Percentiles rank a stretch among this genome's conserved stretches.
phyloP scores from a whole-genome alignment of 208 protist species.

The Trichomonas gallinae region DNA sequence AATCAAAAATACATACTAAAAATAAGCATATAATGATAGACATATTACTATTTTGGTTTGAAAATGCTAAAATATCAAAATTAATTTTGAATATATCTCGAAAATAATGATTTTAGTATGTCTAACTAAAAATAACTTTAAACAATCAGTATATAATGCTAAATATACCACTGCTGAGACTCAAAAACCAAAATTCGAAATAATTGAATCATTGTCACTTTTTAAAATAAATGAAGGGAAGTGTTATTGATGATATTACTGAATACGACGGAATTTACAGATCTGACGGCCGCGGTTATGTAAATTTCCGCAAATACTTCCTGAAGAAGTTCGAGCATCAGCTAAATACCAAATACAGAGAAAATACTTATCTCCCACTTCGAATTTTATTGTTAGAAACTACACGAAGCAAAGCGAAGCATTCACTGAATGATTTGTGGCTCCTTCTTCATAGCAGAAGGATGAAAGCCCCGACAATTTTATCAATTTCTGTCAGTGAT shows the following conservation, averaged over 20 bases:
- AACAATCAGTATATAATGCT: too few relatives aligned
- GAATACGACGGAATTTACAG: slow-evolving; percentile 6
- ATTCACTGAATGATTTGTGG: slow-evolving; percentile 7
- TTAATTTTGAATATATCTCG: too few relatives aligned
- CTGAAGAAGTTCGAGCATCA: background rate
- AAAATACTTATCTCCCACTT: slow-evolving; percentile 8
- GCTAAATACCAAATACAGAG: background rate
- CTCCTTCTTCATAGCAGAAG: background rate
- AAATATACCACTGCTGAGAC: too few relatives aligned
- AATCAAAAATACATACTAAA: too few relatives aligned
- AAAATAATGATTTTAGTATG: too few relatives aligned
- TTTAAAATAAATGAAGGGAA: background rate
- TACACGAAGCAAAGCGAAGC: background rate
- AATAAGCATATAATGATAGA: too few relatives aligned
- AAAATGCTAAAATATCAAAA: too few relatives aligned
- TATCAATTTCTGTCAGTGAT: background rate
- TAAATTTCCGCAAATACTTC: background rate
- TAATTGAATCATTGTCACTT: too few relatives aligned
- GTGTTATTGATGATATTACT: background rate
- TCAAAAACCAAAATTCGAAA: too few relatives aligned
- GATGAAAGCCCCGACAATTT: background rate
- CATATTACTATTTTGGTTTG: too few relatives aligned
- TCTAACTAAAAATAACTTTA: too few relatives aligned
- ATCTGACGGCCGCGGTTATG: background rate
- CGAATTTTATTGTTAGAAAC: background rate